Base-by-base conservation (phyloP, 805 yeast species). In the Candida vartiovaarae region DNA sequence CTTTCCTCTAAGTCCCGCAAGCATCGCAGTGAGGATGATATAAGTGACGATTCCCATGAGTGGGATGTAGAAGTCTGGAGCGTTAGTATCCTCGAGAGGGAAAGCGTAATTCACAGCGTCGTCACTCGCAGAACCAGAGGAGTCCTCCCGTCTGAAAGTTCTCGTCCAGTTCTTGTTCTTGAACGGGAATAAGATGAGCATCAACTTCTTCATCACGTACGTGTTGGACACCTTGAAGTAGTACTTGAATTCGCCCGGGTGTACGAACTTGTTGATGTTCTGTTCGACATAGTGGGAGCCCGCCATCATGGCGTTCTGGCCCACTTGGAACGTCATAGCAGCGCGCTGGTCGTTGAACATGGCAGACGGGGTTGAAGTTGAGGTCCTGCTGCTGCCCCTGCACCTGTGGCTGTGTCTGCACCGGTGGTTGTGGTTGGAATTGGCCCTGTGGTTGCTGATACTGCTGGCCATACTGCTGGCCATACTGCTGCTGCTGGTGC, bases 51-150 rank as follows among this genome's bases (percentile, higher is more conserved):
- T 76, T 2, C 96, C 86, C 97, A 95, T 93, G 48, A 86, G 48
- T 5, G 99, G 99, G 43, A 93, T 86, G 64, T 93, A 93, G 69
- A 93, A 74, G 62, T 93, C 99, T 3, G 99, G 99, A 0, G 98
- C 95, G 58, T 95, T 93, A 45, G 83, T 72, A 61, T 93, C 99
- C 48, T 84, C 86, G 38, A 75, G 65, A 11, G 99, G 96, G 8
- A 86, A 79, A 3, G 87, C 82, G 62, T 72, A 87, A 23, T 60
- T 52, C 29, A 62, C 64, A 24, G 53, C 47, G 10, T 38, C 34
- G 3, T 43, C 32, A 25, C 31, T 30, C 4, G 27, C 20, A 4
- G 65, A 54, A 23, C 58, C 60, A 6, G 66, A 64, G 35, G 65
- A 65, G 15, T 68, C 68, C 5, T 66, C 51, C 23, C 59, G 52